Percentiles rank a stretch among this genome's conserved stretches.
These are phyloP conservation scores for Epithele typhae DNA, from an alignment of 768 basidiomycete genomes.

Conservation along the genomic window DNA sequence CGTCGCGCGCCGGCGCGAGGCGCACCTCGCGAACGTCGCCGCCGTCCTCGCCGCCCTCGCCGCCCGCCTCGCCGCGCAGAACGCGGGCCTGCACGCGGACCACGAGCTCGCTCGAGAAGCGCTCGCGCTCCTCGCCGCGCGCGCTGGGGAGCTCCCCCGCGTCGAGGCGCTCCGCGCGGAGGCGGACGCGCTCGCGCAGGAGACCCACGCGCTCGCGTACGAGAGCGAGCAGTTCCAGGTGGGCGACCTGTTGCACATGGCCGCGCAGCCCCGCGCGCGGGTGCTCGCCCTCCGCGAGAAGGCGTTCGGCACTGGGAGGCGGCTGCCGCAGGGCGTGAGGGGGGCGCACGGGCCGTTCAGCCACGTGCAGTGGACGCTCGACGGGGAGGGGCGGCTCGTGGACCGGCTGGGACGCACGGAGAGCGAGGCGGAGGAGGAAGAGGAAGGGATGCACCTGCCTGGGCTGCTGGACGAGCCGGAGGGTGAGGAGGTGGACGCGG, in stretches of 20 bases:
- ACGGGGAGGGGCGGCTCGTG: constrained; percentile 57
- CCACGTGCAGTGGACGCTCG: constrained; percentile 66
- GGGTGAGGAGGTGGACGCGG: constrained; percentile 47
- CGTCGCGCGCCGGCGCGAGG: constrained; percentile 62
- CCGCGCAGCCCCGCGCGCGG: constrained; percentile 54
- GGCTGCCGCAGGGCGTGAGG: constrained; percentile 47
- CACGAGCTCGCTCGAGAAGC: constrained; percentile 48
- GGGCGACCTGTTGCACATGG: constrained; percentile 63
- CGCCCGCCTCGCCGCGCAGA: constrained; percentile 47
- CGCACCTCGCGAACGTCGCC: constrained; percentile 62
- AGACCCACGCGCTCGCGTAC: constrained; percentile 64
- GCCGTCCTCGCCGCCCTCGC: constrained; percentile 59
- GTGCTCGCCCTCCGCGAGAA: constrained; percentile 62
- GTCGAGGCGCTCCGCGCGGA: constrained; percentile 47
- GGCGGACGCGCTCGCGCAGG: constrained; percentile 52
- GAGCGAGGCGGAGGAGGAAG: constrained; percentile 74
- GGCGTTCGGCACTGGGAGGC: constrained; percentile 59
- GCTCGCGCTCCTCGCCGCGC: constrained; percentile 42
- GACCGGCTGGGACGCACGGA: constrained; percentile 69
- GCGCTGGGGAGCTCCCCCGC: constrained; percentile 43
- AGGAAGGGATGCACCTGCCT: constrained; percentile 26
- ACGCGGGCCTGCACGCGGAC: constrained; percentile 52
- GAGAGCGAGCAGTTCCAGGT: constrained; percentile 67
- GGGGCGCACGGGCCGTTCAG: constrained; percentile 59
- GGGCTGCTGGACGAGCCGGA: constrained; percentile 22